These are phyloP conservation scores for Wickerhamomyces bovis DNA, from an alignment of 805 yeast species.

Conservation along the genomic window DNA sequence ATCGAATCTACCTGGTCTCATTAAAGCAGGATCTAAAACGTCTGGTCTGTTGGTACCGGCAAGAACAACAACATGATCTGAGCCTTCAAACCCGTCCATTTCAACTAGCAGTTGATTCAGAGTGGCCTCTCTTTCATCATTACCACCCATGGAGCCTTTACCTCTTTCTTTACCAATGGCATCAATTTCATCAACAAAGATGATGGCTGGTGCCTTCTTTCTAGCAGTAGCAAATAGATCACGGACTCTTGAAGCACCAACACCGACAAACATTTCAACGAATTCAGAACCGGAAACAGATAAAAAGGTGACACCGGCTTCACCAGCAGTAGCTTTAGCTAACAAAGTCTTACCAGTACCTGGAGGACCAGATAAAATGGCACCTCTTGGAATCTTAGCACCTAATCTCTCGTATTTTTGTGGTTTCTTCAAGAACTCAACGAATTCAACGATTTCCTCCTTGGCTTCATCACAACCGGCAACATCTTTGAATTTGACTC, in stretches of 20 bases:
- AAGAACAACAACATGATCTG: constrained; percentile 91
- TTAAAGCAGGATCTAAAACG: constrained; percentile 82
- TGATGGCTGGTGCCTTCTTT: constrained; percentile 88
- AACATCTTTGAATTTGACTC: constrained; percentile 85
- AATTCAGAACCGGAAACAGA: constrained; percentile 97
- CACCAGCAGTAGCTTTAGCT: constrained; percentile 99
- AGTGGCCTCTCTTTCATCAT: constrained; percentile 96
- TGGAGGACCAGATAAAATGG: constrained; percentile 95
- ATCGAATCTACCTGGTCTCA: constrained; percentile 97
- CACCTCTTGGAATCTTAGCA: constrained; percentile 97
- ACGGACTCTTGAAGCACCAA: constrained; percentile 97
- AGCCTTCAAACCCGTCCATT: constrained; percentile 93
- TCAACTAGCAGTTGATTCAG: constrained; percentile 93
- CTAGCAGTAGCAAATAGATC: constrained; percentile 91
- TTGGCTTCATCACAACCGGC: constrained; percentile 98
- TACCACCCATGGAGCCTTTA: constrained; percentile 67
- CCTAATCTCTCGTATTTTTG: constrained; percentile 86
- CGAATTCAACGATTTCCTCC: constrained; percentile 97
- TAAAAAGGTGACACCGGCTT: constrained; percentile 95
- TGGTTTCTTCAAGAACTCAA: constrained; percentile 86
- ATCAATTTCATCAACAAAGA: constrained; percentile 98
- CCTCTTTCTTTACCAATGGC: constrained; percentile 95
- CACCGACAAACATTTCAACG: constrained; percentile 98
- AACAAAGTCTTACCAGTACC: constrained; percentile 98
- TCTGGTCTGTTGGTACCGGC: constrained; percentile 98